Conservation (phyloP, 225 moss, liverwort and hornwort species). For the Sphagnum contortum region DNA sequence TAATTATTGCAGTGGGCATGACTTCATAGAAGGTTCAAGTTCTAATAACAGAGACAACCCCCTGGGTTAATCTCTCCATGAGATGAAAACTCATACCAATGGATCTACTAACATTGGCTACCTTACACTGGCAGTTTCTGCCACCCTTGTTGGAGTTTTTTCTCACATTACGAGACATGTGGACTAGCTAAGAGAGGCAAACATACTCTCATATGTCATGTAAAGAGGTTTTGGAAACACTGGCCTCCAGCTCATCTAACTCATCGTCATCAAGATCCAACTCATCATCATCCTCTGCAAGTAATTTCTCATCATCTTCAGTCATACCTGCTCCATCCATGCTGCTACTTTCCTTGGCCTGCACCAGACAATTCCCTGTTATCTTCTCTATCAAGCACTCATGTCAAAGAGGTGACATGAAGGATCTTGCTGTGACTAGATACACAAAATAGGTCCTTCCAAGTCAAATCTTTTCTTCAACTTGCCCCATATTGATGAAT, state of each 20-base stretch:
- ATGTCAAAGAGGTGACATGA: too few species aligned
- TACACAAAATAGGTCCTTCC: background rate
- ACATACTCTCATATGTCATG: conserved; percentile 50
- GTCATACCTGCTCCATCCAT: conserved; percentile 29
- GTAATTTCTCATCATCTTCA: conserved; percentile 61
- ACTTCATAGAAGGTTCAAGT: too few species aligned
- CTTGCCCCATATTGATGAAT: background rate
- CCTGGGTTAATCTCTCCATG: too few species aligned
- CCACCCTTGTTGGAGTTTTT: too few species aligned
- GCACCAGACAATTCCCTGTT: conserved; percentile 5
- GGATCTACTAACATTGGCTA: too few species aligned
- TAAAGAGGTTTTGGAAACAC: conserved; percentile 65
- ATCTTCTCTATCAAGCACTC: too few species aligned
- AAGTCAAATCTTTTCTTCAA: background rate
- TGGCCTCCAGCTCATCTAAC: conserved; percentile 84
- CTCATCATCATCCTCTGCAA: conserved; percentile 91
- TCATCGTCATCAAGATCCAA: conserved; percentile 88
- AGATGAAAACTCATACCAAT: too few species aligned
- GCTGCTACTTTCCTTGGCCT: conserved; percentile 29
- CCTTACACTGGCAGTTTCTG: too few species aligned
- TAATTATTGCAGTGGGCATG: too few species aligned
- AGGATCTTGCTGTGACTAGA: background rate
- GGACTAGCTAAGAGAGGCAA: too few species aligned
- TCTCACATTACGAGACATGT: too few species aligned
- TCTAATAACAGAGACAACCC: too few species aligned